Base-by-base conservation (phyloP, 2,329 filamentous ascomycete genomes). In the Aspergillus caelatus region DNA sequence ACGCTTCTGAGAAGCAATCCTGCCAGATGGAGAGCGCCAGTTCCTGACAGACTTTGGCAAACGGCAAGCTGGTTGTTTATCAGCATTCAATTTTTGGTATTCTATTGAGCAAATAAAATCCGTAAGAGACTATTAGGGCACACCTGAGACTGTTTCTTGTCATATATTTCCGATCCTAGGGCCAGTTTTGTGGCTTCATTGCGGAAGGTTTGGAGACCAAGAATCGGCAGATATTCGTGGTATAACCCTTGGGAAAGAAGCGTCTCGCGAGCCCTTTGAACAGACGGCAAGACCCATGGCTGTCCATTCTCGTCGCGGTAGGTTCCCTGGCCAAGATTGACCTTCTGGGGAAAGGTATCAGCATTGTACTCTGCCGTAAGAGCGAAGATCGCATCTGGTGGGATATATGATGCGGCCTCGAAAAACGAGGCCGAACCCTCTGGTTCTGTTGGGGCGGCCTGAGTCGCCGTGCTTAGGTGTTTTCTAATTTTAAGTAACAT, bases 141-240 rank as follows among this genome's bases (percentile, higher is more conserved):
- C 78, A 67, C 30, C 60, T 55, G 30, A 43, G 41, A 48, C 23
- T 63, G 10, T 45, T 57, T 50, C 43, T 52, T 41, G 3, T 23
- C 43, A n/a, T 64, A 67, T 1, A 67, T n/a, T 1, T 61, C 60
- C 4, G 58, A 4, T 2, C 94, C 93, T 36, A 98, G 85, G 61
- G 96, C 91, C 68, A 97, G 84, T 82, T 93, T 92, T 72, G 93
- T 91, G 26, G 94, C 93, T 76, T 93, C 93, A 72, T 87, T 85
- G 56, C 92, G 95, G 81, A 97, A 95, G 66, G 88, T 84, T 58
- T 88, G 80, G 59, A 97, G 85, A 72, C 95, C 94, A 64, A 92
- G 89, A 77, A 98, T 98, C 60, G 94, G 94, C 58, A 95, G 91
- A 82, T 98, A 98, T 84, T 98, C 94, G 84, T 98, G 94, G 81